Evolutionary conservation across 1,284 basidiomycete species (phyloP), one percentile per base, ranked within the genome.

Genomic region (Boletellus deceptivus): DNA sequence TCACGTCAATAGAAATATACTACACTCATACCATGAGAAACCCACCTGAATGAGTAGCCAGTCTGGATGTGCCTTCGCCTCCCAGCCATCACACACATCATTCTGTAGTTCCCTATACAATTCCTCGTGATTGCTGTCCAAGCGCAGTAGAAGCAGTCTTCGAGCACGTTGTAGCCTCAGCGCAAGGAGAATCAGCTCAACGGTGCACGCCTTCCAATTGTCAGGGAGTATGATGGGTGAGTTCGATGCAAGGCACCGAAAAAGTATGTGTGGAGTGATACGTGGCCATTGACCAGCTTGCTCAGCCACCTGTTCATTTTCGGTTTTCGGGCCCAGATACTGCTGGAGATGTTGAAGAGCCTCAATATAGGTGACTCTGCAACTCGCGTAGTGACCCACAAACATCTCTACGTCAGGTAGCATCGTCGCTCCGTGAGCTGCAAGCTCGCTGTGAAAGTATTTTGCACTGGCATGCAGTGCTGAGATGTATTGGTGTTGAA

Each of bases 21-120:
- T 20, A 20, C 20, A n/a, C 8, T 2, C n/a, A 35, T 17, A 17
- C 34, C 16, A 35, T 35, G 34, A 27, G 4, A 4, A n/a, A 18
- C 35, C 14, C 17, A 75, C 72, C 65, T 78, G 75, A n/a, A 77
- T 65, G 17, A 77, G 54, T 1, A 77, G 59, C 76, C 76, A 78
- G 49, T 76, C 75, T 1, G 65, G 53, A 43, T 65, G 44, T 14
- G 31, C 31, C 14, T 55, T 46, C 6, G 57, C 52, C 22, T 61
- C 38, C 50, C 58, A 48, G 2, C 37, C 49, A 18, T 61, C 43
- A 31, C 46, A 50, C 0, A 53, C 55, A 1, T 22, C 51, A 45
- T 71, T 70, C 34, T 59, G 49, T 9, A 68, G 45, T 46, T 75
- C 75, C 55, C 66, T 70, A 13, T 35, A 50, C 31, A 69, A 61